Evolutionary conservation across 2,329 filamentous ascomycete species (phyloP), one percentile per base, ranked within the genome.

Genomic region (Juglanconis sp.): DNA sequence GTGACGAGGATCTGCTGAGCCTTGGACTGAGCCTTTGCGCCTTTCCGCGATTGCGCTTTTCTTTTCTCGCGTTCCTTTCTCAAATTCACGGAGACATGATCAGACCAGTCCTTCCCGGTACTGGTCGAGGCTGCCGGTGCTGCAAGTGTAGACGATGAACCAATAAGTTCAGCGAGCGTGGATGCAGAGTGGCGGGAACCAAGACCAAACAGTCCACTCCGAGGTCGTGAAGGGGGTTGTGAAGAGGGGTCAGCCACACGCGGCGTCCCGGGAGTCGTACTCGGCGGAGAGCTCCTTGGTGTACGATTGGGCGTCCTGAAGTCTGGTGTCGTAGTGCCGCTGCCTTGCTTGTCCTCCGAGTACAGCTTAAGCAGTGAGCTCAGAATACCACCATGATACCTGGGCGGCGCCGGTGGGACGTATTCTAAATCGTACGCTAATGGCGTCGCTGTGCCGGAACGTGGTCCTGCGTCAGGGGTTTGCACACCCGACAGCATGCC

Each of bases 321-420:
- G 5, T 68, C 70, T 13, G 79, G 78, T 1, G 79, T 81, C 64
- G 70, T 79, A 40, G 69, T 65, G 13, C 74, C 77, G 63, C 76
- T 78, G 57, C 69, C 73, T 61, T 65, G 66, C 60, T 68, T 66
- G 65, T 67, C 70, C 50, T 79, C 77, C 62, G 84, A 34, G 68
- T 91, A 88, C 9, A 92, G 79, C 71, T 87, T 90, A 53, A 95
- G 76, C 0, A 96, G 76, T 0, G 87, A 88, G 2, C 87, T 87
- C 1, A 96, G 77, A 51, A 94, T 84, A 35, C 91, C 90, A 35
- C 87, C 88, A 53, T 87, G 85, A 70, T 91, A 93, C 64, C 87
- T 83, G 30, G 79, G 75, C 4, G 90, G 90, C 47, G 81, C 79
- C 49, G 87, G 85, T 11, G 61, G 61, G 17, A 90, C 83, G 68